Evolutionary conservation across 1,284 basidiomycete genomes (phyloP), one percentile per base, ranked within the genome.

Genomic region (Austroboletus niveus): DNA sequence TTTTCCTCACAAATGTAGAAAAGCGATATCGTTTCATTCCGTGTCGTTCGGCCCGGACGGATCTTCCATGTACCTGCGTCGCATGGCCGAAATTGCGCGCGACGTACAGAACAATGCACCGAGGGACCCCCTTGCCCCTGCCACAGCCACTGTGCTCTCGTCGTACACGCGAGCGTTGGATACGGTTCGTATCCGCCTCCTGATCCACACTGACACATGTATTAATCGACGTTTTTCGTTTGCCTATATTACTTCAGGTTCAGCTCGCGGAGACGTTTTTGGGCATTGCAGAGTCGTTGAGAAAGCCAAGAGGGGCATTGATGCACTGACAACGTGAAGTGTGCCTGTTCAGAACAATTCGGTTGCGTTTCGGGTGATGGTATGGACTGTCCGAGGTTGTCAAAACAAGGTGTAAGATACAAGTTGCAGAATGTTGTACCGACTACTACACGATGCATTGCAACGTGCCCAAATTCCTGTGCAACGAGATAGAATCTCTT

Each of bases 211-310:
- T 10, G 8, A 42, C 12, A n/a, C 34, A 31, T 7, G 24, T 24
- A 15, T 44, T 41, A 8, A 30, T 5, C 2, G 12, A 8, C 1
- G 17, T 42, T 42, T 17, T 36, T 5, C n/a, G 6, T 15, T 14
- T 34, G 10, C 2, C 27, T 15, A 9, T 14, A 6, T 9, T 1
- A 2, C 39, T 43, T 5, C n/a, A 84, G 81, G 71, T 83, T 22
- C 74, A 75, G 56, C 75, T 85, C 1, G 75, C 82, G 0, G 71
- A 81, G 52, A 81, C 84, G 0, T 85, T 85, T 74, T 63, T 84
- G n/a, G 78, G 77, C 8, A 75, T 85, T 39, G 81, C 81, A 0
- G 78, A 81, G 34, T 83, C 81, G 8, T 62, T 85, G 64, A 68
- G 74, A 55, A 85, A 81, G 58, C 76, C 80, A 0, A 69, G 81